Percentiles rank a stretch among this genome's conserved stretches.
These are phyloP conservation scores for Ophiostoma australiae DNA, from an alignment of 2,329 filamentous ascomycete species.

Conservation along the genomic window DNA sequence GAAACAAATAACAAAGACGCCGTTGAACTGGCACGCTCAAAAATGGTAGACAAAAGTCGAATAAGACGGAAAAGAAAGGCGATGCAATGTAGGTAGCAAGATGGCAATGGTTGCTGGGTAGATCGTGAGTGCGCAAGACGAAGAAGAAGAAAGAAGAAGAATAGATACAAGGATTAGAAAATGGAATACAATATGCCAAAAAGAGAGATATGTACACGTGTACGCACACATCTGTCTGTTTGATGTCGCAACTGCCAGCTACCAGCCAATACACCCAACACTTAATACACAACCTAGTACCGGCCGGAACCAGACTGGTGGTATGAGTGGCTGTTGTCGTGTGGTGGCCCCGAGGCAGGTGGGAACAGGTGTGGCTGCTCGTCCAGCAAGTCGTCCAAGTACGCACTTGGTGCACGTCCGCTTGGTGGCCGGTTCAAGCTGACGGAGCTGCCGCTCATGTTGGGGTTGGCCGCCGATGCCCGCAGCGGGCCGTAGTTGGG, in stretches of 20 bases:
- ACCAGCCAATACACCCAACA: not conserved
- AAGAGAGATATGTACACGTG: not conserved
- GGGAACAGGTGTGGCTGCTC: constrained; percentile 57
- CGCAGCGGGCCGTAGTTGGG: constrained; percentile 50
- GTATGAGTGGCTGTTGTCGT: constrained; percentile 28
- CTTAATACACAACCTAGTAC: constrained; percentile 20
- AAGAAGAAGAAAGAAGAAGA: not conserved
- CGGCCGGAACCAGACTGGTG: constrained; percentile 30
- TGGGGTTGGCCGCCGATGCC: constrained; percentile 32
- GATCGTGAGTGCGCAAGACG: constrained; percentile 2
- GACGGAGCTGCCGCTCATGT: constrained; percentile 60
- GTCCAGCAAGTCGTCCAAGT: constrained; percentile 83
- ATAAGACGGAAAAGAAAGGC: not conserved
- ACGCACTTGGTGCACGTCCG: constrained; percentile 77
- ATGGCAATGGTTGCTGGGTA: constrained; percentile 3
- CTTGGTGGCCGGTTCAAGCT: constrained; percentile 61
- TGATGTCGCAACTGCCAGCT: not conserved
- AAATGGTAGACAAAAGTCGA: not conserved
- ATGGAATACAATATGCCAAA: not conserved
- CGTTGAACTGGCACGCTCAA: not conserved
- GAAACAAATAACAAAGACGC: not conserved
- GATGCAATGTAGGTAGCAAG: not conserved
- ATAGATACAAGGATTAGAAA: not conserved
- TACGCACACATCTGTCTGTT: not conserved
- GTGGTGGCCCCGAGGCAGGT: constrained; percentile 33